phyloP scores from a whole-genome alignment of 768 basidiomycete genomes.

The Mycena chlorophos region DNA sequence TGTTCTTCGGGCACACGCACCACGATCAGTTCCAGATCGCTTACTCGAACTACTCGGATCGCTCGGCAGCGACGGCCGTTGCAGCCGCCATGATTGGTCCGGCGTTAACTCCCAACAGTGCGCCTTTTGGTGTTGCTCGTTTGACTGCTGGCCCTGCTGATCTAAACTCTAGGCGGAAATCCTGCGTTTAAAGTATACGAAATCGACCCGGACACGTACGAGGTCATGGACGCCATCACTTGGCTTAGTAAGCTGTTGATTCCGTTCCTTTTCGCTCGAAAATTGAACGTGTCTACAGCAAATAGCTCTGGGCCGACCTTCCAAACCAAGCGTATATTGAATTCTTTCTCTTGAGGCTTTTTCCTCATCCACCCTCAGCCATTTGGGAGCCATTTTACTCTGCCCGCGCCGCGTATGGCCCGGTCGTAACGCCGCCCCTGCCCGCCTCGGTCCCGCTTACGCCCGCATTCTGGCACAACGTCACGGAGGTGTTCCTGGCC shows the following conservation, averaged over 20 bases:
- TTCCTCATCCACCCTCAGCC: slow-evolving; percentile 15
- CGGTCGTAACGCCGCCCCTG: slow-evolving; percentile 26
- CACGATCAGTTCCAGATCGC: slow-evolving; percentile 37
- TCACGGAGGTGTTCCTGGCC: slow-evolving; percentile 34
- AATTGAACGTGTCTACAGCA: slow-evolving; percentile 12
- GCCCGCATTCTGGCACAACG: slow-evolving; percentile 42
- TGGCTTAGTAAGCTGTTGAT: slow-evolving; percentile 29
- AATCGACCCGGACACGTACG: slow-evolving; percentile 43
- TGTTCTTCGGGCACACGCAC: slow-evolving; percentile 40
- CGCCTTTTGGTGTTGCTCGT: not conserved
- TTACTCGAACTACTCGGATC: slow-evolving; percentile 32
- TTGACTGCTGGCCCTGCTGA: not conserved
- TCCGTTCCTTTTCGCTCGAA: not conserved
- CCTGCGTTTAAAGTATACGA: slow-evolving; percentile 43
- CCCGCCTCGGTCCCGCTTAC: slow-evolving; percentile 27
- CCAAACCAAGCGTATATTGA: slow-evolving; percentile 19
- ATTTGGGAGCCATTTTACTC: slow-evolving; percentile 39
- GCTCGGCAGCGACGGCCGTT: slow-evolving; percentile 25
- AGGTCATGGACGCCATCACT: slow-evolving; percentile 39
- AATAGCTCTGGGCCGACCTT: slow-evolving; percentile 29
- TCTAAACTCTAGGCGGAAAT: slow-evolving; percentile 31
- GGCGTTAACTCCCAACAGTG: not conserved
- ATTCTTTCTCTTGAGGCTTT: not conserved
- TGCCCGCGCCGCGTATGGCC: slow-evolving; percentile 36
- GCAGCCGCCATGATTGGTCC: slow-evolving; percentile 28